Base-by-base conservation (phyloP, 116 monocot species). In the Dioscorea cayenensis region DNA sequence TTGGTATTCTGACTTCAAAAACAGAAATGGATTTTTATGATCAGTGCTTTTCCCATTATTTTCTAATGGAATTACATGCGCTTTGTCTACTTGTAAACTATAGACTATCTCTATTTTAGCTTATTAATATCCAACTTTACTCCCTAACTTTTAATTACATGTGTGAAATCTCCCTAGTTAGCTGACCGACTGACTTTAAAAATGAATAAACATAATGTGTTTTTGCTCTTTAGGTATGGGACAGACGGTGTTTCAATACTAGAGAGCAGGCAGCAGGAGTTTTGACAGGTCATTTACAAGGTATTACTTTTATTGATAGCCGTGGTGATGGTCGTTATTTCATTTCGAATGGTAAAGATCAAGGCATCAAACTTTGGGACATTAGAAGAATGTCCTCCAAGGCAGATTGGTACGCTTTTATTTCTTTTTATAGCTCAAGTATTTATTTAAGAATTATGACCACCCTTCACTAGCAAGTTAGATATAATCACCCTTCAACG, bases 291-390 rank as follows among this genome's bases (percentile, higher is more conserved):
- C 97, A 97, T 84, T 67, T 93, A 55, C 88, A 97, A 76, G 97
- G 97, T 29, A 86, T 97, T 75, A 97, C 97, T 69, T 90, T 89
- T 77, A 86, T 97, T 59, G 97, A 97, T 68, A 97, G 97, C 67
- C 90, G 90, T 27, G 86, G 93, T 14, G 97, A 97, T 81, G 97
- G 97, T 6, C 89, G 90, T 10, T 85, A 97, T 80, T 83, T 97
- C 50, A 97, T 97, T 48, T 93, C 94, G 6, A 97, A 97, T 78
- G 84, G 97, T 72, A 97, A 97, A 83, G 97, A 97, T 81, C 97
- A 97, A 70, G 81, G 85, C 65, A 90, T 69, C 50, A 97, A 97
- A 73, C 89, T 97, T 17, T 97, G 97, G 97, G 97, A 97, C 79
- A 93, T 93, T 27, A 77, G 97, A 68, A 93, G 77, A 73, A 90